These are phyloP conservation scores for Megacollybia marginata DNA, from an alignment of 768 basidiomycete genomes.

Conservation along the genomic window DNA sequence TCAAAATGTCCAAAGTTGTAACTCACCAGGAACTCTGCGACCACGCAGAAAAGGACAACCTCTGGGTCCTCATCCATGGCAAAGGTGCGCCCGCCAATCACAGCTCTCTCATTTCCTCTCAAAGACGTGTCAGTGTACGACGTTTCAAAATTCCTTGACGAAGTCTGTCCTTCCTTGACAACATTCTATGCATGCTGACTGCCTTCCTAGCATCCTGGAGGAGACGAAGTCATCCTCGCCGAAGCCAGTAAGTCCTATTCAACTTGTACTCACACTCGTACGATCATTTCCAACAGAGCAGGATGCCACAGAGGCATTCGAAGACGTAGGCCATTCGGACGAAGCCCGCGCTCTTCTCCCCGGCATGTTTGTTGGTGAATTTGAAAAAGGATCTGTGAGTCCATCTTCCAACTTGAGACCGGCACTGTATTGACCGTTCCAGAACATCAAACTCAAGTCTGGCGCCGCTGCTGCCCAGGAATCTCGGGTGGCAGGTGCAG, in stretches of 20 bases:
- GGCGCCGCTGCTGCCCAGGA: slow-evolving; percentile 40
- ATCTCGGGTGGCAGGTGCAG: slow-evolving; percentile 38
- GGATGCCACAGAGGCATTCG: slow-evolving; percentile 97
- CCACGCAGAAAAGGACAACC: slow-evolving; percentile 64
- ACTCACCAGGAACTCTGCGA: slow-evolving; percentile 72
- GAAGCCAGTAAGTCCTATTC: slow-evolving; percentile 67
- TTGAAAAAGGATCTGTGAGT: slow-evolving; percentile 41
- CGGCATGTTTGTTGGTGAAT: slow-evolving; percentile 74
- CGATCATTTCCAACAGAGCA: slow-evolving; percentile 46
- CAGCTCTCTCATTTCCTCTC: slow-evolving; percentile 22
- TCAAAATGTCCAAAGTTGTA: slow-evolving; percentile 19
- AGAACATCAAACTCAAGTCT: slow-evolving; percentile 50
- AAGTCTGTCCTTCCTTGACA: slow-evolving; percentile 40
- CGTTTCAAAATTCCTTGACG: slow-evolving; percentile 90
- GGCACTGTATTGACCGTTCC: neutral
- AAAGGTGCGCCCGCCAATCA: slow-evolving; percentile 60
- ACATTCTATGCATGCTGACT: neutral
- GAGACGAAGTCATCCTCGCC: slow-evolving; percentile 93
- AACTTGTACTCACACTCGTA: slow-evolving; percentile 3
- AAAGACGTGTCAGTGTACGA: slow-evolving; percentile 66
- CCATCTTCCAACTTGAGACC: too few relatives aligned
- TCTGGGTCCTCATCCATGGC: slow-evolving; percentile 79
- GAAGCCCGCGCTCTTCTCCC: slow-evolving; percentile 86
- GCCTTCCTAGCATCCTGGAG: slow-evolving; percentile 76
- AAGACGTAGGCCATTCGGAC: slow-evolving; percentile 98